Conservation (phyloP, 768 basidiomycete genomes). For the Termitomyces titanicus region DNA sequence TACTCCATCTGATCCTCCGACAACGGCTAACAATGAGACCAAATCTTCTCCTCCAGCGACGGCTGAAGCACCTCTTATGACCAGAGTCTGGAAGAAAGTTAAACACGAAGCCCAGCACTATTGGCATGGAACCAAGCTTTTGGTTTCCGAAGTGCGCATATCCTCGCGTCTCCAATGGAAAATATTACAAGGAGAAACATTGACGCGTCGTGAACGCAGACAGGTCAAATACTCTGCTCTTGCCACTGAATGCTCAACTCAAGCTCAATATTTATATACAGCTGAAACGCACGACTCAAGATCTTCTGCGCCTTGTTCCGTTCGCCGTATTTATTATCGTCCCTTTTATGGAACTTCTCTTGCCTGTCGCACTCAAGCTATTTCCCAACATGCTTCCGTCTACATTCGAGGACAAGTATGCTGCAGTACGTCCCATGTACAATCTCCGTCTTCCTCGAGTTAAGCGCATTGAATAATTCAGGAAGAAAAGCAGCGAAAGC, state of each 20-base stretch:
- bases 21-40: slow-evolving; percentile 28
- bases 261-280: slow-evolving; percentile 25
- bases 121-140: slow-evolving; percentile 93
- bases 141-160: slow-evolving; percentile 93
- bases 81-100: slow-evolving; percentile 84
- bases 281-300: slow-evolving; percentile 92
- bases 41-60: slow-evolving; percentile 47
- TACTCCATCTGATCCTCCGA: slow-evolving; percentile 9
- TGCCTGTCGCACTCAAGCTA: slow-evolving; percentile 93
- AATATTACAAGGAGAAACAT: slow-evolving; percentile 82
- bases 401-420: slow-evolving; percentile 96
- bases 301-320: slow-evolving; percentile 88
- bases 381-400: slow-evolving; percentile 99
- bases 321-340: slow-evolving; percentile 94
- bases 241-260: background rate
- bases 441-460: background rate
- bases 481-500: slow-evolving; percentile 97
- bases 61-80: slow-evolving; percentile 39
- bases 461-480: slow-evolving; percentile 24
- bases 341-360: slow-evolving; percentile 96
- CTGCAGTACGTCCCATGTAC: slow-evolving; percentile 52
- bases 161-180: slow-evolving; percentile 86
- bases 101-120: slow-evolving; percentile 97
- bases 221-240: slow-evolving; percentile 52
- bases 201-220: slow-evolving; percentile 91